These are phyloP conservation scores for Mollisia scopiformis DNA, from an alignment of 2,329 filamentous ascomycete genomes.

Conservation along the genomic window DNA sequence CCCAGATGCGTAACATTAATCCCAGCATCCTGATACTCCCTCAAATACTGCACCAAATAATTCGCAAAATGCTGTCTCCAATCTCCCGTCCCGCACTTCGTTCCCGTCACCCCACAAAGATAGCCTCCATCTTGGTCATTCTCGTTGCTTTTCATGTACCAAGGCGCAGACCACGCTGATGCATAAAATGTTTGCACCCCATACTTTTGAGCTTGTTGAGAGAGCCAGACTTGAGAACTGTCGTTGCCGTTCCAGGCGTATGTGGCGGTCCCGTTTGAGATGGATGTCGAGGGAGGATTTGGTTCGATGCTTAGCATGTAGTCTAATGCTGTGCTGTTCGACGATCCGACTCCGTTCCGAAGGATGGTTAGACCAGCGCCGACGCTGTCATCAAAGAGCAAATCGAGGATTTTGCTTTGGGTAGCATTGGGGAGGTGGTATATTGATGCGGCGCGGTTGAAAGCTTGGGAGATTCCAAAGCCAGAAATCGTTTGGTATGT, in stretches of 20 bases:
- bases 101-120: conserved; percentile 45
- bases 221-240: conserved; percentile 53
- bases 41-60: background rate
- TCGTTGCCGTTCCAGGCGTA: conserved; percentile 50
- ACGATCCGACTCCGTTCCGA: conserved; percentile 45
- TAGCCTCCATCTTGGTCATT: conserved; percentile 46
- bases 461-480: conserved; percentile 51
- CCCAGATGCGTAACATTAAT: conserved; percentile 43
- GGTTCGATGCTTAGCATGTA: background rate
- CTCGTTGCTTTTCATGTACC: conserved; percentile 52
- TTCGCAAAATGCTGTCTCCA: background rate
- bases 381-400: conserved; percentile 46
- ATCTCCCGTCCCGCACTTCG: conserved; percentile 40
- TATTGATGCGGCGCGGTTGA: conserved; percentile 46
- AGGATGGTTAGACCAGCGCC: conserved; percentile 53
- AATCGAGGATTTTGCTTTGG: conserved; percentile 44
- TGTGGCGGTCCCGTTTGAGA: conserved; percentile 39
- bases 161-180: conserved; percentile 51
- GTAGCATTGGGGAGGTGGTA: conserved; percentile 35
- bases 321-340: background rate
- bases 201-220: conserved; percentile 46
- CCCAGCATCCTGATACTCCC: conserved; percentile 41
- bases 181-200: conserved; percentile 48
- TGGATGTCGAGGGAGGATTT: conserved; percentile 12
- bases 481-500: conserved; percentile 44